Conservation (phyloP, 2,329 filamentous ascomycete species). For the Penicillium sumatraense region DNA sequence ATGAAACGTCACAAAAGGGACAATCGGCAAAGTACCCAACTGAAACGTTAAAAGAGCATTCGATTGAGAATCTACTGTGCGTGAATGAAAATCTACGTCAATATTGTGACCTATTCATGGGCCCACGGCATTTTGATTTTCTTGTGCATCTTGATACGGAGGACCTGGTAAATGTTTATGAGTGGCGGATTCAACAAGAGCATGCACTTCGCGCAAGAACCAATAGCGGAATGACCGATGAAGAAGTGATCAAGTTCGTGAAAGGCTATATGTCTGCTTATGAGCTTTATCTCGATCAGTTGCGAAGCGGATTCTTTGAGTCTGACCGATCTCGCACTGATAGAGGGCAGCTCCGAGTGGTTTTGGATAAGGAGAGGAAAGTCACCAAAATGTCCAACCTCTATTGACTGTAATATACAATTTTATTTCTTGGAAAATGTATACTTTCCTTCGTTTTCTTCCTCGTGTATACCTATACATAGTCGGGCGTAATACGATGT, state of each 20-base stretch:
- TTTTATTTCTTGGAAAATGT: not conserved
- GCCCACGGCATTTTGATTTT: constrained; percentile 18
- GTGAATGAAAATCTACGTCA: constrained; percentile 13
- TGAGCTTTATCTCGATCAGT: constrained; percentile 22
- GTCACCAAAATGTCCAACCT: not conserved
- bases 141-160: constrained; percentile 21
- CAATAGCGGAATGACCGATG: constrained; percentile 19
- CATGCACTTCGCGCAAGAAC: constrained; percentile 12
- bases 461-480: too few relatives aligned
- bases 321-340: not conserved
- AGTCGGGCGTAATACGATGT: too few relatives aligned
- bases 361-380: constrained; percentile 14
- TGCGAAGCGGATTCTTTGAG: constrained; percentile 16
- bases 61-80: constrained; percentile 12
- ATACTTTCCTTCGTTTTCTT: not conserved
- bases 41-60: constrained; percentile 16
- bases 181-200: constrained; percentile 22
- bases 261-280: constrained; percentile 25
- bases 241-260: constrained; percentile 20
- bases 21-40: constrained; percentile 3
- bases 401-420: not conserved
- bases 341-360: constrained; percentile 16
- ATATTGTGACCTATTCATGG: constrained; percentile 21
- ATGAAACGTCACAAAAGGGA: not conserved
- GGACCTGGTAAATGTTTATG: constrained; percentile 19